A percentile compares a stretch with the other conserved stretches of the same genome.
phyloP scores from a whole-genome alignment of 345 rosid species.

The Trapa incisa region DNA sequence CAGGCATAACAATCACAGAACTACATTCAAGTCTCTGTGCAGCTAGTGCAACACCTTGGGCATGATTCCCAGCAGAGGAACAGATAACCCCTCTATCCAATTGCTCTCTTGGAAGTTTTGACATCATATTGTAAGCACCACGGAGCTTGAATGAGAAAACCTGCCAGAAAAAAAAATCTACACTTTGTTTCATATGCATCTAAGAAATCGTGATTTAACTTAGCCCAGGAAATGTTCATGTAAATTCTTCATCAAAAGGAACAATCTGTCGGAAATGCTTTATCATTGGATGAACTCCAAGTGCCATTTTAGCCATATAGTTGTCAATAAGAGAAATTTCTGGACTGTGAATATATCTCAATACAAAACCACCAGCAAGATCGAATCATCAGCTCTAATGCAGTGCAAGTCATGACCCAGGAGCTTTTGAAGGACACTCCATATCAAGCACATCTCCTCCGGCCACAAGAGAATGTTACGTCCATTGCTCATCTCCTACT shows the following conservation, averaged over 20 bases:
- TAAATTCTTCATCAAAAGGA: neutral
- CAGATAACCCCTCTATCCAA: constrained; percentile 77
- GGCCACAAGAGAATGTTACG: neutral
- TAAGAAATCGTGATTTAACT: neutral
- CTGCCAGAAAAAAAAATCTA: constrained; percentile 20
- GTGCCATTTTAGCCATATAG: neutral
- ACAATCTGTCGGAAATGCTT: neutral
- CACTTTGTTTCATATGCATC: no score
- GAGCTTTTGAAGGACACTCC: neutral
- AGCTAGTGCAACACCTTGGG: constrained; percentile 94
- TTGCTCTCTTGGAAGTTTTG: constrained; percentile 50
- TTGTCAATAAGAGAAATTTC: neutral
- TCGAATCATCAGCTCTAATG: neutral
- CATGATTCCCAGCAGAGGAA: constrained; percentile 98
- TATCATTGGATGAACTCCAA: neutral
- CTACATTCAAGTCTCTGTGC: constrained; percentile 59
- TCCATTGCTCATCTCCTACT: no score
- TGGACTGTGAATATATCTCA: neutral
- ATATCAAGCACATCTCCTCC: neutral
- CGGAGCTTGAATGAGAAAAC: constrained; percentile 97
- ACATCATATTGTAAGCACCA: constrained; percentile 98
- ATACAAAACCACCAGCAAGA: neutral
- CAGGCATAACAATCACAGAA: constrained; percentile 86
- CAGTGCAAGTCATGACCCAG: neutral
- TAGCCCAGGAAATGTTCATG: neutral